These are phyloP conservation scores for Calocybe gangraenosa DNA, from an alignment of 768 basidiomycete genomes.

Conservation along the genomic window DNA sequence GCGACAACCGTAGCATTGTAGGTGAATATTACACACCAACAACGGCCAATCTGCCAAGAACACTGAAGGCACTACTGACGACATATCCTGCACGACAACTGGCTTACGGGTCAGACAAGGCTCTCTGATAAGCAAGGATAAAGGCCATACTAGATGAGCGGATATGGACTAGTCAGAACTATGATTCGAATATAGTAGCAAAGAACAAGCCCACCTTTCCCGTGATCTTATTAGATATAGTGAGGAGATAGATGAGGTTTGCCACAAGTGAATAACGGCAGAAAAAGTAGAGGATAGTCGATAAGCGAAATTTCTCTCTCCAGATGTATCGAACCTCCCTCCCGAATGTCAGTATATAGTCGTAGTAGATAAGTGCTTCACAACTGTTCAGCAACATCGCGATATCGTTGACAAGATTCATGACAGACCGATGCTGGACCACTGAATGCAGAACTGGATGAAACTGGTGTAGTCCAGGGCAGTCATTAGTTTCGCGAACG, in stretches of 20 bases:
- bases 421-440: constrained; percentile 12
- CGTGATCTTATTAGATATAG: constrained; percentile 14
- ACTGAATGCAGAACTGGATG: constrained; percentile 16
- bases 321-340: constrained; percentile 23
- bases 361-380: constrained; percentile 22
- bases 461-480: too few relatives aligned
- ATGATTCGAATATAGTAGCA: too few relatives aligned
- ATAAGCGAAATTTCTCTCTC: constrained; percentile 20
- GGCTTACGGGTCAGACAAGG: not conserved
- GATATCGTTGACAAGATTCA: not conserved
- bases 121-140: too few relatives aligned
- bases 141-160: too few relatives aligned
- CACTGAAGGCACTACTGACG: constrained; percentile 24
- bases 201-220: constrained; percentile 3
- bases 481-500: too few relatives aligned
- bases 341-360: constrained; percentile 23
- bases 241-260: constrained; percentile 24
- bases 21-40: constrained; percentile 17
- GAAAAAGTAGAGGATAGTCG: constrained; percentile 23
- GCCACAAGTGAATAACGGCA: constrained; percentile 24
- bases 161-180: too few relatives aligned
- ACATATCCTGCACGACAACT: constrained; percentile 3
- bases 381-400: not conserved
- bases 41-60: constrained; percentile 24
- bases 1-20: too few relatives aligned